Base-by-base conservation (phyloP, 2,329 filamentous ascomycete species). In the Eutypella sp. region DNA sequence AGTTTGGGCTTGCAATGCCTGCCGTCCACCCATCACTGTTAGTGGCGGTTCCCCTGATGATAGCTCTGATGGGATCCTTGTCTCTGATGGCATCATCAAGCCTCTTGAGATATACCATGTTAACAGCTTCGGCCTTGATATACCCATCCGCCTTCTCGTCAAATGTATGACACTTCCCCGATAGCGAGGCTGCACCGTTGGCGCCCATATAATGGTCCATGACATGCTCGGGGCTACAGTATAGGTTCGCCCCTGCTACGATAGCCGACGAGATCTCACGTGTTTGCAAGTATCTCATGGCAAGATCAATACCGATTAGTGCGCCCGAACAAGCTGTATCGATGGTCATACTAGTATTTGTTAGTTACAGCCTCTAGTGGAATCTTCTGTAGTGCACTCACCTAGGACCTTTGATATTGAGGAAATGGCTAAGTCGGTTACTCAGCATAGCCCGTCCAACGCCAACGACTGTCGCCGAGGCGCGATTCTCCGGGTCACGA, bases 91-190 rank as follows among this genome's bases (percentile, higher is more conserved):
- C 74, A 40, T 67, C 65, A 1, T 57, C 52, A 0, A 77, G 56
- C 0, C 58, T 60, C 57, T 77, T 77, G 0, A 79, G 43, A 1
- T 73, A 44, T 1, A 78, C 34, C 4, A 62, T 53, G 2, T 53
- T 66, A 3, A 68, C 56, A 1, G 70, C 74, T 47, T 78, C 75
- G 1, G 69, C 73, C 10, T 70, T 62, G 0, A 60, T 67, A 49
- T 75, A 78, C 0, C 74, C 75, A 46, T 71, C 62, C 2, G 69
- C 75, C 1, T 54, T 49, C 2, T 54, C 47, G 46, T 74, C 72
- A 44, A 68, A 73, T 1, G 55, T 57, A 34, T 61, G 52, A 43
- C 54, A 64, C 6, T 44, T 47, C 5, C 51, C 57, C 6, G 54
- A 52, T 2, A 51, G 50, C 2, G 55, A 58, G 5, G 11, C 39